Evolutionary conservation across 257 asterid species (phyloP), one percentile per base, ranked within the genome.

Genomic region (Plectranthus barbatus): DNA sequence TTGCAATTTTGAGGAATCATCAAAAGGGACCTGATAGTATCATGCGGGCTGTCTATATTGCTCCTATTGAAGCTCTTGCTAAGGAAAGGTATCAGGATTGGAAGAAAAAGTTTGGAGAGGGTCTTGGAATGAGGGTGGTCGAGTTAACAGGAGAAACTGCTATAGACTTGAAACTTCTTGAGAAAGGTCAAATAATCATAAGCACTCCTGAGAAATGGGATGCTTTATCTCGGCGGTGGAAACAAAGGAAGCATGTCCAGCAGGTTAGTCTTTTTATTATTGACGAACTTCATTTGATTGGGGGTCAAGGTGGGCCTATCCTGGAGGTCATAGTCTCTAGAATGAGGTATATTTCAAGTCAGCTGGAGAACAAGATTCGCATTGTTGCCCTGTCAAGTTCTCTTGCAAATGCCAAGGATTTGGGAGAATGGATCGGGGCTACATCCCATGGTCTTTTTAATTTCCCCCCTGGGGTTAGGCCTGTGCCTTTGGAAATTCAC

Each of bases 191-290:
- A 60, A 77, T 82, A 62, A 82, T 82, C 31, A 77, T 82, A 24
- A 79, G 83, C 77, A 82, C 85, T 60, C 87, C 87, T 72, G 87
- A 82, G 72, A 82, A 82, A 69, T 82, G 87, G 87, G 87, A 82
- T 55, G 84, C 84, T 66, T 69, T 82, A 41, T 82, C 87, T 41
- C 83, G 86, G 54, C 73, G 87, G 17, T 82, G 87, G 87, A 82
- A 82, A 59, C 87, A 82, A 60, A 63, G 87, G 64, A 82, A 82
- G 62, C 82, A 82, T 72, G 70, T 79, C 37, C 87, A 82, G 78
- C 87, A 82, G 66, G 87, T 82, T 46, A 76, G 77, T 60, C 83
- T 82, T 42, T 79, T 82, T 69, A 79, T 82, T 51, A 15, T 79
- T 31, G 87, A 82, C 56, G 87, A 79, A 67, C 83, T 82, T 42